Evolutionary conservation across 805 yeast genomes (phyloP), one percentile per base, ranked within the genome.

Genomic region (Diddensiella caesifluorescens): DNA sequence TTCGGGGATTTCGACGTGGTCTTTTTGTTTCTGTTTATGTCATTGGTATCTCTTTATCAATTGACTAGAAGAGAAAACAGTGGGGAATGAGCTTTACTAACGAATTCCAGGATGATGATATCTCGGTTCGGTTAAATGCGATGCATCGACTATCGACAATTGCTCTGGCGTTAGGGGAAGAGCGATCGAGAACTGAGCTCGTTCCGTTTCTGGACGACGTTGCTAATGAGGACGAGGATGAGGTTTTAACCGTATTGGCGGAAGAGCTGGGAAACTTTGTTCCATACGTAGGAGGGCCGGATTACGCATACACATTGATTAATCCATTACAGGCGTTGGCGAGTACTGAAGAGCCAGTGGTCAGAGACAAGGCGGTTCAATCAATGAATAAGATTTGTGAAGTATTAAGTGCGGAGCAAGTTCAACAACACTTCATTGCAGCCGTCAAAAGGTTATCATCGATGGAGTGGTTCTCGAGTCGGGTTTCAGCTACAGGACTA

Each of bases 321-420:
- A 73, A 75, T 42, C 79, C 87, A 3, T 74, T 92, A 60, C 89
- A 89, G 54, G 77, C 82, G 41, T 74, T 92, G 48, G 88, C 95
- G 2, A 82, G 90, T 4, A 82, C 92, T 59, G 98, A 92, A 65
- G 99, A 92, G 64, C 97, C 97, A 7, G 73, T 89, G 25, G 98
- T 92, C 10, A 75, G 98, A 55, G 97, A 92, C 56, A 83, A 83
- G 54, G 97, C 98, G 6, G 89, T 90, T 39, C 85, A 77, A 23
- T 84, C 97, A 0, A 68, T 92, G 52, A 83, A 86, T 60, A 69
- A 69, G 34, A 75, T 92, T 50, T 79, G 88, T 42, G 63, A 65
- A 32, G 41, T 45, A 25, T 35, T 44, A 42, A 21, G 36, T 35
- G 65, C 71, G 42, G 76, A 72, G 13, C 92, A 87, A 59, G 65